Conservation (phyloP, 345 rosid species). For the Odontarrhena argentea region DNA sequence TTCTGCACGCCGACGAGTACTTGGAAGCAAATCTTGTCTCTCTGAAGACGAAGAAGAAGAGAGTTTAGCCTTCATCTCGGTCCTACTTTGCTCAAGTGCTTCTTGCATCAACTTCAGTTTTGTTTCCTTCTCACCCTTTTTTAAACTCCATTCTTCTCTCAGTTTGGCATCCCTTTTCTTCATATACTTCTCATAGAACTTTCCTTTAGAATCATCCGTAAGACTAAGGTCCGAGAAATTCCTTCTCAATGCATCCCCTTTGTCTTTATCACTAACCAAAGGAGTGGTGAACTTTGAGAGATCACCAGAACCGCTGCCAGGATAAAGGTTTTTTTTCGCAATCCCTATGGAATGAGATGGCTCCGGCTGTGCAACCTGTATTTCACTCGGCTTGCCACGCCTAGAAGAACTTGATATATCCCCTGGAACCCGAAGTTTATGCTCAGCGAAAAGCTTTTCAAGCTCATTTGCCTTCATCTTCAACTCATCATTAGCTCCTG, state of each 20-base stretch:
- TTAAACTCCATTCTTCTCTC: slow-evolving; percentile 73
- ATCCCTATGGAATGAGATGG: slow-evolving; percentile 42
- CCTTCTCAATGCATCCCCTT: slow-evolving; percentile 46
- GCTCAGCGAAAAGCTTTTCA: slow-evolving; percentile 78
- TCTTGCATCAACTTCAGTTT: slow-evolving; percentile 82
- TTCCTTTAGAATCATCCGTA: slow-evolving; percentile 81
- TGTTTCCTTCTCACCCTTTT: slow-evolving; percentile 51
- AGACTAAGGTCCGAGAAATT: slow-evolving; percentile 54
- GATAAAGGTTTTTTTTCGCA: slow-evolving; percentile 45
- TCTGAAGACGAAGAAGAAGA: slow-evolving; percentile 39
- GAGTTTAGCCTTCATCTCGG: slow-evolving; percentile 73
- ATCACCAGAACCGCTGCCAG: slow-evolving; percentile 33
- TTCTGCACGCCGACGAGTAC: slow-evolving; percentile 56
- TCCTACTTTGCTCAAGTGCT: slow-evolving; percentile 67
- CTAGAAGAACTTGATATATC: slow-evolving; percentile 64
- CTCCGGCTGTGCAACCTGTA: slow-evolving; percentile 46
- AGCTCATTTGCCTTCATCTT: slow-evolving; percentile 75
- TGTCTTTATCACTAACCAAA: slow-evolving; percentile 28
- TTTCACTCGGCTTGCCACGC: slow-evolving; percentile 62
- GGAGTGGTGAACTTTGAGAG: slow-evolving; percentile 50
- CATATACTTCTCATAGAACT: slow-evolving; percentile 70
- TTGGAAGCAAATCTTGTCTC: slow-evolving; percentile 48
- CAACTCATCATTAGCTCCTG: slow-evolving; percentile 70
- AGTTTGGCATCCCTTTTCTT: slow-evolving; percentile 84
- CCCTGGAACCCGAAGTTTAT: slow-evolving; percentile 57